phyloP scores from a whole-genome alignment of 768 basidiomycete species.

The Daedaleopsis nitida region DNA sequence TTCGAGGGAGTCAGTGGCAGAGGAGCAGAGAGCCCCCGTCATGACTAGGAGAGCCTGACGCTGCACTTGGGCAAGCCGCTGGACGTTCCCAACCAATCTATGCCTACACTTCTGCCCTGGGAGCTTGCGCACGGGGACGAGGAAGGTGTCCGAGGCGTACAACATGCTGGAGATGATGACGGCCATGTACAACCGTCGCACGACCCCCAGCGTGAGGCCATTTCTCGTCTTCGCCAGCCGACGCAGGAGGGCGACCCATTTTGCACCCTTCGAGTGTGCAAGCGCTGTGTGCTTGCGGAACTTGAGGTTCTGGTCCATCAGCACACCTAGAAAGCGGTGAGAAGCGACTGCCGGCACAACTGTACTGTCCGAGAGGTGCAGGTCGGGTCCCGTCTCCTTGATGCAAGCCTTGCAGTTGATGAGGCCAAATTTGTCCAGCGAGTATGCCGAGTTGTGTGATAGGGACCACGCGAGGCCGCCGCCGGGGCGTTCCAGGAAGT shows the following conservation, averaged over 20 bases:
- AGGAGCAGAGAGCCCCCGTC: conserved; percentile 27
- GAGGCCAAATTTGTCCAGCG: conserved; percentile 23
- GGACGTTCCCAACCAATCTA: neutral
- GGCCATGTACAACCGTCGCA: conserved; percentile 27
- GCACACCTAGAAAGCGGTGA: conserved; percentile 35
- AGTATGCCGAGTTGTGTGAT: conserved; percentile 30
- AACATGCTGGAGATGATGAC: conserved; percentile 31
- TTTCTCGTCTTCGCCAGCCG: conserved; percentile 22
- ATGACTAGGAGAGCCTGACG: conserved; percentile 23
- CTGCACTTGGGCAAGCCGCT: conserved; percentile 23
- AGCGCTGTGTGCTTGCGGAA: conserved; percentile 25
- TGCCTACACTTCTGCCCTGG: neutral
- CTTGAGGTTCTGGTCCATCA: conserved; percentile 31
- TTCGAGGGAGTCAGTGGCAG: conserved; percentile 25
- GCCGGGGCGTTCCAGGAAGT: conserved; percentile 16
- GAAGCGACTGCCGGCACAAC: conserved; percentile 18
- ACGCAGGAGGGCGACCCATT: conserved; percentile 19
- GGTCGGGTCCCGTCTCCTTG: conserved; percentile 5
- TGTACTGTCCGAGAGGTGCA: conserved; percentile 5
- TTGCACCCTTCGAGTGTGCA: conserved; percentile 25
- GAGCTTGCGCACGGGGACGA: neutral
- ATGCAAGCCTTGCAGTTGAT: conserved; percentile 4
- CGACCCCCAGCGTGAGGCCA: conserved; percentile 21
- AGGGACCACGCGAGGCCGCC: conserved; percentile 33
- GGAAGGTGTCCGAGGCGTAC: conserved; percentile 24